Percentiles rank a stretch among this genome's conserved stretches.
Evolutionary conservation across 192 early-diverging fungal genomes (phyloP).

Genomic region (Rhizoclosmatium sp.): DNA sequence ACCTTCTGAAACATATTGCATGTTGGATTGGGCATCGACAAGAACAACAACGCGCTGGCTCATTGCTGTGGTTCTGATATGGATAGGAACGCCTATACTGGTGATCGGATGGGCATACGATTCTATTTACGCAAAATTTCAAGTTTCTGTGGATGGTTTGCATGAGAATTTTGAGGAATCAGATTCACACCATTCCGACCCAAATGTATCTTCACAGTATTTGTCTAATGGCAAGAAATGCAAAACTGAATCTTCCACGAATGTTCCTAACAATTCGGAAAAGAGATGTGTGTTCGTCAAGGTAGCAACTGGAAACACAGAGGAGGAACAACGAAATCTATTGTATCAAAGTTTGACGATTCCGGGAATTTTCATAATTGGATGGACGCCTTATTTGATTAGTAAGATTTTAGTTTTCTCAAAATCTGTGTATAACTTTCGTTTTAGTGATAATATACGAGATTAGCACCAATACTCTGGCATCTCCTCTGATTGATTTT

Average conservation of each 20-base stretch:
- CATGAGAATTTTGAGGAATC: not conserved
- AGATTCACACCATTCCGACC: not conserved
- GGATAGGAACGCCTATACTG: too few relatives aligned
- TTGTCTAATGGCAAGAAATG: not conserved
- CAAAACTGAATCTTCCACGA: not conserved
- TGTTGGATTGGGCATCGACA: too few relatives aligned
- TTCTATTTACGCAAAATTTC: not conserved
- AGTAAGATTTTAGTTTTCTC: not conserved
- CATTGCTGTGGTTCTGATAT: too few relatives aligned
- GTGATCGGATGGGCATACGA: too few relatives aligned
- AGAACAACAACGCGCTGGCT: too few relatives aligned
- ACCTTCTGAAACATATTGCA: not conserved
- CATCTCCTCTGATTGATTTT: not conserved
- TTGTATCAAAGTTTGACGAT: not conserved
- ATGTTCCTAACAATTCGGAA: not conserved
- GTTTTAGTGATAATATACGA: not conserved
- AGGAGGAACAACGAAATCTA: not conserved
- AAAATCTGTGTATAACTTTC: not conserved
- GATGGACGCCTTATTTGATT: slow-evolving; percentile 3
- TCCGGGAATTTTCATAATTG: not conserved
- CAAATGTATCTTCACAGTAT: too few relatives aligned
- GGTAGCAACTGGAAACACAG: not conserved
- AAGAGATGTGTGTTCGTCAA: not conserved
- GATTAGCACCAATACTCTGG: not conserved
- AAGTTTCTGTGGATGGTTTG: not conserved